phyloP scores from a whole-genome alignment of 2,329 filamentous ascomycete genomes.

The Beauveria sp. region DNA sequence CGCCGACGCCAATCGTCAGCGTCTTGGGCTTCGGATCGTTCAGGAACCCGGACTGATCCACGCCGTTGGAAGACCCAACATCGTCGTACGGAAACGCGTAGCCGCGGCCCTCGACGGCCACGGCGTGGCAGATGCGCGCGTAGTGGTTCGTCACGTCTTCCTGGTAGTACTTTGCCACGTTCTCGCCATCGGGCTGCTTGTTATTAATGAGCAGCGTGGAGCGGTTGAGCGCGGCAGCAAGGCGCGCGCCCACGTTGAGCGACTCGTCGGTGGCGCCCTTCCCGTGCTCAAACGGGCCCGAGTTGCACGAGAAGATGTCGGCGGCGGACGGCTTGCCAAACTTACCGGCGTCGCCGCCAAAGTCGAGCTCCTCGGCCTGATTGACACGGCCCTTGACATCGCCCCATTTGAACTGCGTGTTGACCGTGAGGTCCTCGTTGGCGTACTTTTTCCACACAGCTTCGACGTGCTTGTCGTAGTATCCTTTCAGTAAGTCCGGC shows the following conservation, averaged over 20 bases:
- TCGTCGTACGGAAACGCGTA: slow-evolving; percentile 70
- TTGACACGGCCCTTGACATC: slow-evolving; percentile 36
- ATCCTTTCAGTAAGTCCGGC: slow-evolving; percentile 38
- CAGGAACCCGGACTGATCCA: slow-evolving; percentile 56
- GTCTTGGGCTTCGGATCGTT: slow-evolving; percentile 47
- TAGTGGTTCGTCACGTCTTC: slow-evolving; percentile 57
- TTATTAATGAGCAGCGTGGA: slow-evolving; percentile 53
- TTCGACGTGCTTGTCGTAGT: slow-evolving; percentile 44
- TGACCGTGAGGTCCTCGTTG: slow-evolving; percentile 36
- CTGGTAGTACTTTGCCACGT: slow-evolving; percentile 44
- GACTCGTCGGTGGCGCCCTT: slow-evolving; percentile 35
- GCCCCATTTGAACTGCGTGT: slow-evolving; percentile 49
- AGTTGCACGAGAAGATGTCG: slow-evolving; percentile 46
- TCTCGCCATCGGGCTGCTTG: slow-evolving; percentile 46
- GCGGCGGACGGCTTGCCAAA: slow-evolving; percentile 40
- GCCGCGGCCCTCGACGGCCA: slow-evolving; percentile 50
- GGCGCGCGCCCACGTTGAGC: slow-evolving; percentile 61
- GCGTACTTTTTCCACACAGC: slow-evolving; percentile 45
- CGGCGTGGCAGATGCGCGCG: slow-evolving; percentile 54
- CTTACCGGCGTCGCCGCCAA: slow-evolving; percentile 24
- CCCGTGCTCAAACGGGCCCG: slow-evolving; percentile 47
- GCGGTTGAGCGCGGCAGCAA: slow-evolving; percentile 69
- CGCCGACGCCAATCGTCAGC: slow-evolving; percentile 51
- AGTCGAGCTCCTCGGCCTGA: slow-evolving; percentile 26
- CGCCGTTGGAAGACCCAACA: slow-evolving; percentile 46